Evolutionary conservation across 306 rosid genomes (phyloP).

Genomic region (Quercus aquifolioides): DNA sequence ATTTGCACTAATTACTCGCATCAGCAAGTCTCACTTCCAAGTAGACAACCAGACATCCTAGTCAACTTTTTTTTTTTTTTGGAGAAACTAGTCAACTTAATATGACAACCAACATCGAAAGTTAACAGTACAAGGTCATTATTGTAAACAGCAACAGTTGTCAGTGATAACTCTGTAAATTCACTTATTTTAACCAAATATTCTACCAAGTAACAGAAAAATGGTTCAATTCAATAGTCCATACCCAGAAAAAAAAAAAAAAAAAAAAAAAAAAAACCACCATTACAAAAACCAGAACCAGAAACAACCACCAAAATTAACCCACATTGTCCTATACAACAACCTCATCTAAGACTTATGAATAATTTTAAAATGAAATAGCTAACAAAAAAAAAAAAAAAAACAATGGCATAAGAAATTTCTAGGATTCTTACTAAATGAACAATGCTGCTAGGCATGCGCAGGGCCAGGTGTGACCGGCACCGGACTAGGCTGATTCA

Average conservation of each 20-base stretch:
- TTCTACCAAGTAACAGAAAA: not conserved
- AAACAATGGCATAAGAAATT: slow-evolving; percentile 4
- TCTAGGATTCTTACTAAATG: not conserved
- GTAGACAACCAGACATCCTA: not conserved
- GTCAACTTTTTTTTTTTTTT: not conserved
- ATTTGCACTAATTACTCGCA: not conserved
- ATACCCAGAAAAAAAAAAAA: not conserved
- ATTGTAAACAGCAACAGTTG: slow-evolving; percentile 8
- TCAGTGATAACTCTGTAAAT: slow-evolving; percentile 16
- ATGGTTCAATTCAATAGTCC: not conserved
- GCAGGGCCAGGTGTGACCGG: slow-evolving; percentile 50
- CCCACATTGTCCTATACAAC: not conserved
- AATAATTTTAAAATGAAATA: not conserved
- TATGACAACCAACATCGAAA: not conserved
- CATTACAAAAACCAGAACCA: not conserved
- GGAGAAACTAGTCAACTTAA: not conserved
- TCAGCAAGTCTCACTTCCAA: not conserved
- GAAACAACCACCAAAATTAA: not conserved
- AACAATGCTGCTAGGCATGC: slow-evolving; percentile 35
- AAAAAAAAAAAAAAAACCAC: not conserved
- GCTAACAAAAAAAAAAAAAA: not conserved
- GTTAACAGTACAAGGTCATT: not conserved
- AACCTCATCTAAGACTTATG: not conserved
- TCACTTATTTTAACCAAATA: not conserved
- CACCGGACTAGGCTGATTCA: slow-evolving; percentile 43